Percentiles rank a stretch among this genome's conserved stretches.
phyloP scores from a whole-genome alignment of 2,329 filamentous ascomycete species.

The Pleurostoma richardsiae region DNA sequence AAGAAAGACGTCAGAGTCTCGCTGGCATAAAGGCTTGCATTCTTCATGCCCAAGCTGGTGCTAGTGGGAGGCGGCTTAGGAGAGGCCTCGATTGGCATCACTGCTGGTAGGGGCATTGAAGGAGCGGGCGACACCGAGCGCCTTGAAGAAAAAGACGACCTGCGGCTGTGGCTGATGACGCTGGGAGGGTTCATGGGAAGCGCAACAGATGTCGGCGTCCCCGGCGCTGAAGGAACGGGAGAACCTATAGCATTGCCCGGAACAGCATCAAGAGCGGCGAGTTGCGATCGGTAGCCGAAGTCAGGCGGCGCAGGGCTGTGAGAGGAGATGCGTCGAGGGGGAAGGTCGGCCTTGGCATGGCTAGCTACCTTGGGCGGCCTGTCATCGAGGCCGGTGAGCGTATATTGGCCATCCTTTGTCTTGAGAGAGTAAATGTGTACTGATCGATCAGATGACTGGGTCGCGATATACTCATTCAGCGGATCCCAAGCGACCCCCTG shows the following conservation, averaged over 20 bases:
- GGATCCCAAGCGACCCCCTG: slow-evolving; percentile 99
- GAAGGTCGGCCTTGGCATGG: slow-evolving; percentile 79
- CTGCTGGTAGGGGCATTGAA: slow-evolving; percentile 87
- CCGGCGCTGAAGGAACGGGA: slow-evolving; percentile 84
- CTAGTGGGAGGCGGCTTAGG: slow-evolving; percentile 66
- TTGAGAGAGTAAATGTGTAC: slow-evolving; percentile 96
- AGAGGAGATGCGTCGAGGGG: slow-evolving; percentile 81
- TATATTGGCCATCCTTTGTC: slow-evolving; percentile 94
- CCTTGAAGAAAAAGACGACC: slow-evolving; percentile 88
- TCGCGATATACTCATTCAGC: slow-evolving; percentile 94
- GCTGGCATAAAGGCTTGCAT: slow-evolving; percentile 89
- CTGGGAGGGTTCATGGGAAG: slow-evolving; percentile 94
- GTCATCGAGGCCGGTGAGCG: slow-evolving; percentile 57
- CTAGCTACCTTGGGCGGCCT: slow-evolving; percentile 78
- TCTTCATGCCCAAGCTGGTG: slow-evolving; percentile 62
- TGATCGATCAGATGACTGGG: slow-evolving; percentile 94
- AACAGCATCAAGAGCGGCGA: slow-evolving; percentile 48
- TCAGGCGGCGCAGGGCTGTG: slow-evolving; percentile 90
- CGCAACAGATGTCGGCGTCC: slow-evolving; percentile 83
- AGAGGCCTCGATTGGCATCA: slow-evolving; percentile 89
- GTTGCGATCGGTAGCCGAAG: slow-evolving; percentile 60
- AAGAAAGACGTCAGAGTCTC: slow-evolving; percentile 98
- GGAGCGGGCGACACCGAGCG: slow-evolving; percentile 91
- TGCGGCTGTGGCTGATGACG: slow-evolving; percentile 81
- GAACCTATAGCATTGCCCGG: slow-evolving; percentile 63